Evolutionary conservation across 805 yeast genomes (phyloP).

Genomic region (Metschnikowia anglica): DNA sequence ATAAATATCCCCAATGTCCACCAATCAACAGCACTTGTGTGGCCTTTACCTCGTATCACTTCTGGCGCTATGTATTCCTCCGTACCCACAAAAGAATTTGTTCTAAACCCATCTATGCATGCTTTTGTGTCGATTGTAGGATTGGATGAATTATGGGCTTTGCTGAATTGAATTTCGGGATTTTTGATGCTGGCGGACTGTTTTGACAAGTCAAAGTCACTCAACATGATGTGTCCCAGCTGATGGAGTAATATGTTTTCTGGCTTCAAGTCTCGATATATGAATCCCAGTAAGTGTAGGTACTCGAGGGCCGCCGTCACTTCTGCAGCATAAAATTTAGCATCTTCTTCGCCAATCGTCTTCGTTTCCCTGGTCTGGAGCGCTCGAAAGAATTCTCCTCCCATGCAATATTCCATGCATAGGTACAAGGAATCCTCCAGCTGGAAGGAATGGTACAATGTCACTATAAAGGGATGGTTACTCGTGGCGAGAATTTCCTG

Average conservation of each 20-base stretch:
- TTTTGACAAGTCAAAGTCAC: slow-evolving; percentile 93
- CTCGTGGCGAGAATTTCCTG: slow-evolving; percentile 94
- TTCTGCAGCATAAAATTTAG: slow-evolving; percentile 92
- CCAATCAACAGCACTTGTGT: slow-evolving; percentile 98
- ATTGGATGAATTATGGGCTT: slow-evolving; percentile 36
- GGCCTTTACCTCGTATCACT: slow-evolving; percentile 95
- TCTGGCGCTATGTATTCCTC: slow-evolving; percentile 99
- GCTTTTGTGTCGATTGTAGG: slow-evolving; percentile 89
- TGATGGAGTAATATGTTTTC: slow-evolving; percentile 93
- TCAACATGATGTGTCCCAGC: slow-evolving; percentile 96
- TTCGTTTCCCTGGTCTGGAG: slow-evolving; percentile 86
- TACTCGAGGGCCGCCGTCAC: slow-evolving; percentile 97
- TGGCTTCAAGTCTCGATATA: slow-evolving; percentile 94
- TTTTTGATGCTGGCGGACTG: slow-evolving; percentile 75
- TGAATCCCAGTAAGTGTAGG: slow-evolving; percentile 93
- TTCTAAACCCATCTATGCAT: slow-evolving; percentile 92
- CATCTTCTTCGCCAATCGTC: slow-evolving; percentile 84
- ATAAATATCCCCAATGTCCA: slow-evolving; percentile 96
- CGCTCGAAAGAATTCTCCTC: slow-evolving; percentile 97
- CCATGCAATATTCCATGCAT: slow-evolving; percentile 99
- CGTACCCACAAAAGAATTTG: slow-evolving; percentile 98
- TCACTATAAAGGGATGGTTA: slow-evolving; percentile 95
- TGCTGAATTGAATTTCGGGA: slow-evolving; percentile 60
- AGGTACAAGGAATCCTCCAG: slow-evolving; percentile 86
- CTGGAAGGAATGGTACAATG: slow-evolving; percentile 92